Conservation (phyloP, 2,329 filamentous ascomycete species). For the Grosmannia serpens region DNA sequence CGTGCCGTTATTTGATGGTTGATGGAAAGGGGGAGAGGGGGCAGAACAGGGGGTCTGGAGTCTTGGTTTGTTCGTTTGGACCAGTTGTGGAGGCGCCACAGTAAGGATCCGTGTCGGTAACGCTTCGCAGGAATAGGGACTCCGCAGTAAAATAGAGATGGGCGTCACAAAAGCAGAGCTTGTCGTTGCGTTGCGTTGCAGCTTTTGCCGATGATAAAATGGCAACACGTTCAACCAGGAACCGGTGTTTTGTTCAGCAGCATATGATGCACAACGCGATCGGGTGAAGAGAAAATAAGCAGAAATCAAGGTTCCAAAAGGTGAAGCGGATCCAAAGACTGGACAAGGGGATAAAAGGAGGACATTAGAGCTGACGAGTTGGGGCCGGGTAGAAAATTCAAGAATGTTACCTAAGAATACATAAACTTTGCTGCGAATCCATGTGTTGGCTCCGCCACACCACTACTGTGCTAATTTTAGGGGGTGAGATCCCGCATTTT, state of each 20-base stretch:
- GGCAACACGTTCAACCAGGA: neutral
- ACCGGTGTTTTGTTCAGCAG: neutral
- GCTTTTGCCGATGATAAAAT: neutral
- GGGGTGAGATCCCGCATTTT: neutral
- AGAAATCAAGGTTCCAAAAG: conserved; percentile 4
- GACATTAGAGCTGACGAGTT: neutral
- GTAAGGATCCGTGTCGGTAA: neutral
- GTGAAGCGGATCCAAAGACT: neutral
- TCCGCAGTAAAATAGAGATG: neutral
- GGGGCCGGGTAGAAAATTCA: neutral
- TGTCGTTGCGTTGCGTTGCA: neutral
- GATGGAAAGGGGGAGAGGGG: neutral
- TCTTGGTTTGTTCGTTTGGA: neutral
- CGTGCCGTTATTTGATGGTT: neutral
- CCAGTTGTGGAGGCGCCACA: neutral
- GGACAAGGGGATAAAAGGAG: neutral
- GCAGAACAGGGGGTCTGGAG: neutral
- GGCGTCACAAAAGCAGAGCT: neutral
- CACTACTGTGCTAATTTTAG: neutral
- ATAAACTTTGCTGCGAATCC: neutral
- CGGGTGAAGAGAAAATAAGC: conserved; percentile 6
- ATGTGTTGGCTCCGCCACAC: neutral
- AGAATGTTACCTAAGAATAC: neutral
- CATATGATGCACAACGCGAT: neutral
- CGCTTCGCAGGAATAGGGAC: neutral